phyloP scores from a whole-genome alignment of 805 yeast species.

The Ogataea paradorogensis region DNA sequence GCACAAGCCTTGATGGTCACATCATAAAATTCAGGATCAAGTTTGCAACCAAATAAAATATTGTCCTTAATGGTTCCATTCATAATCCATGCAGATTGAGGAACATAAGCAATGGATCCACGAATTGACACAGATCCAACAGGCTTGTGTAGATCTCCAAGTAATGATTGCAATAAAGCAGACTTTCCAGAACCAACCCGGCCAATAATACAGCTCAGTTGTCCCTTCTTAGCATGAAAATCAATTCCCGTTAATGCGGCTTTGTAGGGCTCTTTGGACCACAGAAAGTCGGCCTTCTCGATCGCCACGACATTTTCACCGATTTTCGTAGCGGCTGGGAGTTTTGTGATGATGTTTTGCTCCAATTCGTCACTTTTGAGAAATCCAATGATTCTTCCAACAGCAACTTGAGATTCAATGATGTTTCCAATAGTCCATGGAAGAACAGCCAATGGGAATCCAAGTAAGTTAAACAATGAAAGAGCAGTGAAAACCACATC shows the following conservation, averaged over 20 bases:
- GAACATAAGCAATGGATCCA: constrained; percentile 84
- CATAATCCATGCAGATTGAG: constrained; percentile 95
- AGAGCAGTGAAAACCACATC: constrained; percentile 92
- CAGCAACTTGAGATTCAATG: constrained; percentile 86
- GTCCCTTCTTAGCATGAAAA: constrained; percentile 67
- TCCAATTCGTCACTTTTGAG: constrained; percentile 79
- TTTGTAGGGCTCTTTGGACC: constrained; percentile 74
- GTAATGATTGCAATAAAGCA: constrained; percentile 70
- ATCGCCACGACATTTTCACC: constrained; percentile 71
- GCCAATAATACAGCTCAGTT: constrained; percentile 82
- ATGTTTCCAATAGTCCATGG: constrained; percentile 86
- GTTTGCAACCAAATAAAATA: constrained; percentile 80
- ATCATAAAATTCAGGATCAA: constrained; percentile 75
- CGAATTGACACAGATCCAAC: constrained; percentile 68
- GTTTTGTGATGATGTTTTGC: constrained; percentile 53
- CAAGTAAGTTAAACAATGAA: constrained; percentile 79
- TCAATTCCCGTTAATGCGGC: constrained; percentile 64
- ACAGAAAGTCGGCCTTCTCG: constrained; percentile 67
- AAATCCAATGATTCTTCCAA: constrained; percentile 70
- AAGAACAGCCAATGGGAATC: constrained; percentile 88
- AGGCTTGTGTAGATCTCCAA: constrained; percentile 79
- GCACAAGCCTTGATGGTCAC: constrained; percentile 86
- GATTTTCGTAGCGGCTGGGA: constrained; percentile 41
- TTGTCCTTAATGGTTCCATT: constrained; percentile 88
- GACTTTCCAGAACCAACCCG: constrained; percentile 90